These are phyloP conservation scores for Tolypocladium album DNA, from an alignment of 2,329 filamentous ascomycete genomes.

Conservation along the genomic window DNA sequence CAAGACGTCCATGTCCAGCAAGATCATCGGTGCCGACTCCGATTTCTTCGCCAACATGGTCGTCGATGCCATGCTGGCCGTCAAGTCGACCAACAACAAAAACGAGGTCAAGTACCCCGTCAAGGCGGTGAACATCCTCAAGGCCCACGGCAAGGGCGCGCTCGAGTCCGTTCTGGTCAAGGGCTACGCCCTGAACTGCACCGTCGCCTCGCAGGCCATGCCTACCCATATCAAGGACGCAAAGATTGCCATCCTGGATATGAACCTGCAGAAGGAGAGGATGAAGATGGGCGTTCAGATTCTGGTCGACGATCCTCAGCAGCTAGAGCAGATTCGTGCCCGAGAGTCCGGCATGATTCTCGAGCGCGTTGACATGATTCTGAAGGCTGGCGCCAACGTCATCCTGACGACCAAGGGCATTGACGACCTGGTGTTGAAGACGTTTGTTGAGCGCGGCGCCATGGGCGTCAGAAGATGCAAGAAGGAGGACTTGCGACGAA, in stretches of 20 bases:
- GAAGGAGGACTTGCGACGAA: slow-evolving; percentile 93
- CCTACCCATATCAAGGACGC: slow-evolving; percentile 83
- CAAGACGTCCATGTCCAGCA: slow-evolving; percentile 98
- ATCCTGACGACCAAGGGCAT: slow-evolving; percentile 97
- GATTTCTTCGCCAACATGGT: slow-evolving; percentile 98
- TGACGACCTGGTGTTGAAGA: slow-evolving; percentile 88
- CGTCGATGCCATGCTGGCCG: slow-evolving; percentile 89
- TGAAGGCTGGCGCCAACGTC: slow-evolving; percentile 95
- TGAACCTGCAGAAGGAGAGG: slow-evolving; percentile 97
- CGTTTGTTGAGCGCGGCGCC: slow-evolving; percentile 86
- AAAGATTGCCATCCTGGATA: slow-evolving; percentile 93
- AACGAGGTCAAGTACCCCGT: slow-evolving; percentile 94
- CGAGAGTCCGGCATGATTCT: slow-evolving; percentile 88
- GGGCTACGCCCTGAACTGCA: slow-evolving; percentile 97
- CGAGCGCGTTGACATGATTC: slow-evolving; percentile 91
- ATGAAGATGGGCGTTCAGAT: slow-evolving; percentile 99
- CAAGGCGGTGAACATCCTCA: slow-evolving; percentile 97
- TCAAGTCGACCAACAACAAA: slow-evolving; percentile 86
- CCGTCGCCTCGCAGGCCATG: slow-evolving; percentile 97
- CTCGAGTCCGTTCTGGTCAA: slow-evolving; percentile 85
- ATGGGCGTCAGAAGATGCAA: slow-evolving; percentile 96
- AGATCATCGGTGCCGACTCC: slow-evolving; percentile 92
- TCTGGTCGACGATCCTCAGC: slow-evolving; percentile 92
- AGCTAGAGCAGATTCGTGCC: slow-evolving; percentile 93
- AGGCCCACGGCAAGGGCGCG: slow-evolving; percentile 90